Evolutionary conservation across 78 protist species (phyloP).

Genomic region (Tieghemostelium lacteum): DNA sequence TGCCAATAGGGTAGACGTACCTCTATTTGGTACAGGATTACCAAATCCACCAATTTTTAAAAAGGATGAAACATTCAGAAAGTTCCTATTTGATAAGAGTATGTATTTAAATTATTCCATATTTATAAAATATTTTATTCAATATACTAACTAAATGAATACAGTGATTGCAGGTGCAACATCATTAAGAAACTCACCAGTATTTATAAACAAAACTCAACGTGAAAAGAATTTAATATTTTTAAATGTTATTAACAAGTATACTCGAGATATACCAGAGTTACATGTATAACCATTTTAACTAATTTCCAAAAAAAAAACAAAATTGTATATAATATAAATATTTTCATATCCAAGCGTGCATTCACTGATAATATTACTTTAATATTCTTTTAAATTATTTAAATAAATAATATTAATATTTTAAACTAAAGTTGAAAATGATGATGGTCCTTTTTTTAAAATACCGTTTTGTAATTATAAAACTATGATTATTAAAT

Average conservation of each 20-base stretch:
- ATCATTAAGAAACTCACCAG: constrained; percentile 61
- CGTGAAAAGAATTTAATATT: constrained; percentile 35
- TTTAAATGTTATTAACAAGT: constrained; percentile 38
- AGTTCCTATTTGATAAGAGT: constrained; percentile 67
- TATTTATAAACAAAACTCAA: constrained; percentile 39
- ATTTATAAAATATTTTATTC: background rate
- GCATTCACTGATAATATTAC: too few species aligned
- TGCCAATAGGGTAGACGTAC: constrained; percentile 67
- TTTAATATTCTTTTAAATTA: too few species aligned
- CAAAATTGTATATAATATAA: too few species aligned
- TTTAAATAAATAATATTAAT: too few species aligned
- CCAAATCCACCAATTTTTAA: constrained; percentile 74
- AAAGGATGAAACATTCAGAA: constrained; percentile 56
- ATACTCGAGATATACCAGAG: constrained; percentile 8
- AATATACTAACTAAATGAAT: background rate
- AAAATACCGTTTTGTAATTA: too few species aligned
- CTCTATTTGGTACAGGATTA: constrained; percentile 58
- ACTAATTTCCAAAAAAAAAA: too few species aligned
- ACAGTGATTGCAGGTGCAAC: constrained; percentile 55
- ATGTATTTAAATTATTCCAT: background rate
- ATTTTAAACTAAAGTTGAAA: too few species aligned
- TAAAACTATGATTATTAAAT: too few species aligned
- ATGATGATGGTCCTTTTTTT: too few species aligned
- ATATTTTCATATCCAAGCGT: too few species aligned
- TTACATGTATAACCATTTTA: too few species aligned